Evolutionary conservation across 2,329 filamentous ascomycete species (phyloP), one percentile per base, ranked within the genome.

Genomic region (Karstenula rhodostoma): DNA sequence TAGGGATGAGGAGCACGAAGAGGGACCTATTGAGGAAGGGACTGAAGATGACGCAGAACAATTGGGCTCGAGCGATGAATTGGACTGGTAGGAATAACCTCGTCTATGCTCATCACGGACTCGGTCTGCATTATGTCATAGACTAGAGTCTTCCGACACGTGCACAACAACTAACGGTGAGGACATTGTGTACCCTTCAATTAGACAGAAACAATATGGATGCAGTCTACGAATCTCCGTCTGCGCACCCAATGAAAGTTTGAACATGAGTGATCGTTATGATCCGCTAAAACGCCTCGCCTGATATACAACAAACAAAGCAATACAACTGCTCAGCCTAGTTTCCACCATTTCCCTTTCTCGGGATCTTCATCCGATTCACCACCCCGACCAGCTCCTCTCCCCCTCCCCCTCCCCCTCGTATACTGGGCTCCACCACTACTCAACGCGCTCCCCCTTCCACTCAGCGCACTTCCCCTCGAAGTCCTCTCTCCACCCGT

Each of bases 301-400:
- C 8, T 40, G 37, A 40, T 40, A 40, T 40, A 19, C 37, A 40
- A n/a, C 37, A 40, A 7, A 19, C 17, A 40, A 40, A 40, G 15
- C 8, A 40, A n/a, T 19, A 17, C 37, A 33, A 19, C 17, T 17
- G 32, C 19, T 40, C 32, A 51, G 7, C 48, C 32, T 35, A 63
- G 35, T 42, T 63, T 63, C 61, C 61, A 63, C 61, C 61, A 61
- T 47, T 37, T 61, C 37, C 55, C 51, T 27, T 51, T 56, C 42
- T 52, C 58, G 22, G 43, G 37, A 56, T 56, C 40, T 23, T 46
- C 54, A 35, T 35, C 40, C 58, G 23, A 40, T 23, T 54, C 29
- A 55, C 42, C 44, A 19, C 32, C 48, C 50, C 60, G 27, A 10
- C 27, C 40, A 29, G 37, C 40, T 6, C 53, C 47, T 57, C 53